Evolutionary conservation across 2,329 filamentous ascomycete genomes (phyloP).

Genomic region (Fusarium sp.): DNA sequence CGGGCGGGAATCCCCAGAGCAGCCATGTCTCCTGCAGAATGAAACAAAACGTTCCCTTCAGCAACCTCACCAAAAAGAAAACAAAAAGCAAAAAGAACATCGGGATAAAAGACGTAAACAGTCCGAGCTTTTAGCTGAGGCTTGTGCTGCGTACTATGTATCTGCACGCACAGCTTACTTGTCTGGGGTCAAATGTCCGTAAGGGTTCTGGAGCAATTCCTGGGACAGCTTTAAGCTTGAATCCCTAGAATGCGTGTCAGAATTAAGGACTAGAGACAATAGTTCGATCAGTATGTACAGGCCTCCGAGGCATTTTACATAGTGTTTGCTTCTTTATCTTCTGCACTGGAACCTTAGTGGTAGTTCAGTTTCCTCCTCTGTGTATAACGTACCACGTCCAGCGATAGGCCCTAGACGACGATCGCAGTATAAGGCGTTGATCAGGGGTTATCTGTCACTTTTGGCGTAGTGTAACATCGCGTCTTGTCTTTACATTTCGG

Average conservation of each 20-base stretch:
- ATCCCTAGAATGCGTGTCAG: background rate
- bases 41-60: slow-evolving; percentile 37
- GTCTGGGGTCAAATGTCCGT: slow-evolving; percentile 14
- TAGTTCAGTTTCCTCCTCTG: background rate
- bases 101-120: slow-evolving; percentile 4
- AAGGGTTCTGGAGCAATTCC: slow-evolving; percentile 6
- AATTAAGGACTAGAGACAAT: background rate
- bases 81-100: slow-evolving; percentile 14
- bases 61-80: slow-evolving; percentile 9
- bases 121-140: slow-evolving; percentile 31
- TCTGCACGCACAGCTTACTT: slow-evolving; percentile 5
- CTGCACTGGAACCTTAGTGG: background rate
- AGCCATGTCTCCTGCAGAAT: slow-evolving; percentile 22
- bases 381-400: background rate
- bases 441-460: slow-evolving; percentile 34
- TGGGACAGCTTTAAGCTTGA: background rate
- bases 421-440: slow-evolving; percentile 32
- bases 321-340: background rate
- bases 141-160: slow-evolving; percentile 19
- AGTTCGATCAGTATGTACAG: background rate
- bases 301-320: background rate
- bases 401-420: slow-evolving; percentile 35
- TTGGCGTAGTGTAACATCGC: slow-evolving; percentile 38
- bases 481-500: slow-evolving; percentile 21
- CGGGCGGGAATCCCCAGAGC: slow-evolving; percentile 23